These are phyloP conservation scores for Xylaria polymorpha DNA, from an alignment of 2,329 filamentous ascomycete species.

Conservation along the genomic window DNA sequence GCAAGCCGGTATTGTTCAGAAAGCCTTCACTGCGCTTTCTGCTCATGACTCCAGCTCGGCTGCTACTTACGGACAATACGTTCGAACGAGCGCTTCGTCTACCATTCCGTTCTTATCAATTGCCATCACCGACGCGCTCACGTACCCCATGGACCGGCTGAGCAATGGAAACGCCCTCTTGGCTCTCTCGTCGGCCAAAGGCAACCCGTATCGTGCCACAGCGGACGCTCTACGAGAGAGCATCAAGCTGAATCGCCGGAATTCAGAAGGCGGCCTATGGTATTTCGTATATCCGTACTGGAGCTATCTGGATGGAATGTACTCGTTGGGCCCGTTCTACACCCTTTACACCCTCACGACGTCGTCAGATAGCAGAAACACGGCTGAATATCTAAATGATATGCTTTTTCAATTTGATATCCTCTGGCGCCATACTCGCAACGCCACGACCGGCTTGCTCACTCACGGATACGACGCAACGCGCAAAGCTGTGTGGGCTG, in stretches of 20 bases:
- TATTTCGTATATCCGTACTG: constrained; percentile 60
- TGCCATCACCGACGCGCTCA: constrained; percentile 45
- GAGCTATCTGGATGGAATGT: constrained; percentile 66
- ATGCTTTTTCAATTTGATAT: constrained; percentile 48
- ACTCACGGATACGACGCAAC: constrained; percentile 54
- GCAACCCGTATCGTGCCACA: constrained; percentile 23
- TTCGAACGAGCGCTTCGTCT: constrained; percentile 45
- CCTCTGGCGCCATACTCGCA: constrained; percentile 45
- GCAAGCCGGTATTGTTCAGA: constrained; percentile 51
- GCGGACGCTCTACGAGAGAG: constrained; percentile 46
- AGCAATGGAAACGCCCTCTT: constrained; percentile 49
- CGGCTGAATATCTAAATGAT: constrained; percentile 42
- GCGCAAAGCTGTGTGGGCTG: constrained; percentile 51
- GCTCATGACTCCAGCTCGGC: constrained; percentile 41
- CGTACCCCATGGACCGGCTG: constrained; percentile 50
- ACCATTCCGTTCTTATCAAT: constrained; percentile 45
- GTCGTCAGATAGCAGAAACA: not conserved
- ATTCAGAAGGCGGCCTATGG: constrained; percentile 52
- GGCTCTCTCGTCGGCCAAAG: constrained; percentile 30
- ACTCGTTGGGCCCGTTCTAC: constrained; percentile 59
- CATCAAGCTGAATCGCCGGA: constrained; percentile 50
- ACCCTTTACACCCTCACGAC: constrained; percentile 47
- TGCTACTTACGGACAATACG: constrained; percentile 39
- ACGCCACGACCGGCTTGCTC: constrained; percentile 47
- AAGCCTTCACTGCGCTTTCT: constrained; percentile 46